Evolutionary conservation across 768 basidiomycete species (phyloP).

Genomic region (Imleria badia): DNA sequence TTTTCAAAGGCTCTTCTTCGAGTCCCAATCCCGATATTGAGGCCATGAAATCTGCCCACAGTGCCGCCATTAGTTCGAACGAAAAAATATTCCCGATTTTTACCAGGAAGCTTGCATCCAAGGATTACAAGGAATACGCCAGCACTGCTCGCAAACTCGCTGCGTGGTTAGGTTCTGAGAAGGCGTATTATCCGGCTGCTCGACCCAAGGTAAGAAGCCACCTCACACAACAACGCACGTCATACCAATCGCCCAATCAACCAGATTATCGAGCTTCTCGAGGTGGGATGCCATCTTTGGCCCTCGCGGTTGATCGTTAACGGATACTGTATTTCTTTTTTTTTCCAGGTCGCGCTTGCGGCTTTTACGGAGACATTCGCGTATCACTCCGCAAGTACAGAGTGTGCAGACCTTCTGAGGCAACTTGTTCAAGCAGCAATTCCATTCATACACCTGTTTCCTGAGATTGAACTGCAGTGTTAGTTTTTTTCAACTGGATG

Average conservation of each 20-base stretch:
- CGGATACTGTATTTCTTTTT: neutral
- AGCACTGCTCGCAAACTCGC: constrained; percentile 37
- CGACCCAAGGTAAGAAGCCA: constrained; percentile 45
- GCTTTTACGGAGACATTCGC: constrained; percentile 14
- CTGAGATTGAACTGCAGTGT: constrained; percentile 26
- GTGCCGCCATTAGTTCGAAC: constrained; percentile 24
- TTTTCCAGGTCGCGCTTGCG: constrained; percentile 21
- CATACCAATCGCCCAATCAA: neutral
- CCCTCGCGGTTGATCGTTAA: neutral
- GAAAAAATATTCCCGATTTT: constrained; percentile 40
- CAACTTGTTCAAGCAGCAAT: constrained; percentile 19
- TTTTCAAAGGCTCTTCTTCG: constrained; percentile 6
- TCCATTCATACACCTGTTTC: constrained; percentile 22
- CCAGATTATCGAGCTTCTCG: constrained; percentile 51
- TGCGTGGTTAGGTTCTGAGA: constrained; percentile 45
- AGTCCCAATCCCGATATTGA: neutral
- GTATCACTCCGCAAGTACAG: neutral
- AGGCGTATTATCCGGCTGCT: constrained; percentile 53
- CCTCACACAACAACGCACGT: neutral
- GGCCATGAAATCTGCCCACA: constrained; percentile 18
- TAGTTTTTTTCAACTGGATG: neutral
- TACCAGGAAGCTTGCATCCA: constrained; percentile 32
- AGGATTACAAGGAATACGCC: constrained; percentile 24
- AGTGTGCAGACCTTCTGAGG: constrained; percentile 12
- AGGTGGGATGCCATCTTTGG: constrained; percentile 35